Conservation (phyloP, 177 flowering plant species). For the Vitis hybrid region DNA sequence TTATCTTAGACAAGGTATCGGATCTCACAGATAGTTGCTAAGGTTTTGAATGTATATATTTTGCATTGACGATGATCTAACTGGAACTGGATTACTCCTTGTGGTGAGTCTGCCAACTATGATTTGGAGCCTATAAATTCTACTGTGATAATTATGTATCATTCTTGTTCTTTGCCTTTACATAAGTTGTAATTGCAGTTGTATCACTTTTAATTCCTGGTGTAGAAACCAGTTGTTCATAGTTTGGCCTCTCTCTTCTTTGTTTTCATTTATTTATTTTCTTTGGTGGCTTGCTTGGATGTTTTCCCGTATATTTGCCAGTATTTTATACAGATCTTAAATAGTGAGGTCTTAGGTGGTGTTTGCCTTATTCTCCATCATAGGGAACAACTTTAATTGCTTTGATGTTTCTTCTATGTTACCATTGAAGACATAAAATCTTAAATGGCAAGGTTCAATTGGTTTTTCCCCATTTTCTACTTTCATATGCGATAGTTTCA, state of each 20-base stretch:
- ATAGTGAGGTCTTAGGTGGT: too few relatives aligned
- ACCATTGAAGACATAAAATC: too few relatives aligned
- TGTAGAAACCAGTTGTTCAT: background rate
- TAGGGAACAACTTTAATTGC: too few relatives aligned
- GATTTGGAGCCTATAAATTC: background rate
- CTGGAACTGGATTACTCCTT: background rate
- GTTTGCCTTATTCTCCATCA: too few relatives aligned
- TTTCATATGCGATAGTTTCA: too few relatives aligned
- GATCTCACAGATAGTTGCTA: background rate
- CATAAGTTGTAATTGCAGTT: background rate
- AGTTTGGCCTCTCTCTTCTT: background rate
- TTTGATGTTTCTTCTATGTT: too few relatives aligned
- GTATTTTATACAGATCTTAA: too few relatives aligned
- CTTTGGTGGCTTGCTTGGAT: too few relatives aligned
- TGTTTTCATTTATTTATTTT: background rate
- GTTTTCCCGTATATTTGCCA: too few relatives aligned
- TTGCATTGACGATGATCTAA: background rate
- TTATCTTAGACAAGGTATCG: background rate
- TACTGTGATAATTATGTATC: background rate
- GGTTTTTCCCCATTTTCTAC: too few relatives aligned
- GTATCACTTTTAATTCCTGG: background rate
- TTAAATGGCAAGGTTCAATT: too few relatives aligned
- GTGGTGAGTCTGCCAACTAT: background rate
- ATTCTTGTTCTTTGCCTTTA: background rate
- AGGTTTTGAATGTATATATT: background rate